phyloP scores from a whole-genome alignment of 257 asterid species.

The Euphrasia confusa region DNA sequence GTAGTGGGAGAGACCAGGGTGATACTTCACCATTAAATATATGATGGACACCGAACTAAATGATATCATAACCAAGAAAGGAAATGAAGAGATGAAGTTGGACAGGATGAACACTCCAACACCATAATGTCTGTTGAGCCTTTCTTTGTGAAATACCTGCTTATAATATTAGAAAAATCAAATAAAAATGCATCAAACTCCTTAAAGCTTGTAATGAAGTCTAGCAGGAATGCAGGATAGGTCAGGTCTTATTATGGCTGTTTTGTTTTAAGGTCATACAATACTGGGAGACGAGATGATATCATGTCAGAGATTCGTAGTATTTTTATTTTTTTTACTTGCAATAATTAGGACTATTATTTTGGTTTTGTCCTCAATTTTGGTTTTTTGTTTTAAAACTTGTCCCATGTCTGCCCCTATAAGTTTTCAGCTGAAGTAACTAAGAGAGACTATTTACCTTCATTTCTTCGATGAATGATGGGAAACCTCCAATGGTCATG shows the following conservation, averaged over 20 bases:
- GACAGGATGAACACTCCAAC: slow-evolving; percentile 69
- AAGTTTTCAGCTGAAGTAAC: no score
- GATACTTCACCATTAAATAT: slow-evolving; percentile 61
- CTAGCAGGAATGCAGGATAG: no score
- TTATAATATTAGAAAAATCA: slow-evolving; percentile 14
- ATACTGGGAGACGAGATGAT: no score
- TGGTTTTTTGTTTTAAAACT: no score
- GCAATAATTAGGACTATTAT: no score
- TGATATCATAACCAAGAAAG: slow-evolving; percentile 60
- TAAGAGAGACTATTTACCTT: slow-evolving; percentile 37
- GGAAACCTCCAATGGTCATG: slow-evolving; percentile 97
- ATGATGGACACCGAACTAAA: slow-evolving; percentile 53
- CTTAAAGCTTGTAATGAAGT: no score
- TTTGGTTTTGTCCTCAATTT: no score
- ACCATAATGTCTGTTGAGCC: slow-evolving; percentile 74
- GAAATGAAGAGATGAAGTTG: slow-evolving; percentile 75
- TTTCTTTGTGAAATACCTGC: slow-evolving; percentile 75
- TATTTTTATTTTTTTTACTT: no score
- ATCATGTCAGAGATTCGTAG: no score
- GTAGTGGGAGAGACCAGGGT: slow-evolving; percentile 66
- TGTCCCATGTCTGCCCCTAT: no score
- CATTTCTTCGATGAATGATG: slow-evolving; percentile 94
- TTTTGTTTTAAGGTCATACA: no score
- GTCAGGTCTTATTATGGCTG: no score
- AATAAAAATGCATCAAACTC: neutral